Evolutionary conservation across 129 eudicot genomes (phyloP), one percentile per base, ranked within the genome.

Genomic region (Logfia minima): DNA sequence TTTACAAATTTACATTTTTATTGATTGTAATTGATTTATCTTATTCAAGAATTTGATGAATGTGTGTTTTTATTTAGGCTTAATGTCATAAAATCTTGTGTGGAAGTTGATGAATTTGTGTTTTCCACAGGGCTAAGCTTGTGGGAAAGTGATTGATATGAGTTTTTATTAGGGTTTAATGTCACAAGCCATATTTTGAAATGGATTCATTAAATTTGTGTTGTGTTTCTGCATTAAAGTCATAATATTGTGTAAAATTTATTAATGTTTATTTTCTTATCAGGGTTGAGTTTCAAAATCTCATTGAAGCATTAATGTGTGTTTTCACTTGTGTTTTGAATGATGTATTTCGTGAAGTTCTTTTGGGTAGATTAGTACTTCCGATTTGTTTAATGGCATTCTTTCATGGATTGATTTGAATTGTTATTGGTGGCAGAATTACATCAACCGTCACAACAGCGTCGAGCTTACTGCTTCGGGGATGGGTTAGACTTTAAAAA

Each of bases 391-490:
- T 73, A 17, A 34, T 52, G 17, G 2, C 3, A 35, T 73, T 19
- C 10, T 55, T 58, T 66, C 63, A 18, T 14, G 53, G 37, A 39
- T 17, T 74, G 79, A 74, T 53, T 18, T 59, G 4, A 74, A 19
- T 0, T 67, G 65, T 74, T 17, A 29, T 24, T 48, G 65, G 23
- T 74, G 75, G 17, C 80, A 80, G 80, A 74, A 34, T 59, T 68
- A 68, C 76, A 74, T 80, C 75, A 68, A 29, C 9, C 71, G 84
- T 21, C 53, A 75, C 63, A 22, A 80, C 65, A 80, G 35, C 0
- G 75, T 80, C 5, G 70, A 80, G 76, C 84, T 80, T 35, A 28
- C 80, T 6, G 84, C 84, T 28, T 80, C 74, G 76, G 84, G 84
- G 59, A 80, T 13, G 84, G 84, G 84, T 80, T 41, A 74, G 66